Conservation (phyloP, 495 filamentous ascomycete species). For the Pseudevernia furfuracea region DNA sequence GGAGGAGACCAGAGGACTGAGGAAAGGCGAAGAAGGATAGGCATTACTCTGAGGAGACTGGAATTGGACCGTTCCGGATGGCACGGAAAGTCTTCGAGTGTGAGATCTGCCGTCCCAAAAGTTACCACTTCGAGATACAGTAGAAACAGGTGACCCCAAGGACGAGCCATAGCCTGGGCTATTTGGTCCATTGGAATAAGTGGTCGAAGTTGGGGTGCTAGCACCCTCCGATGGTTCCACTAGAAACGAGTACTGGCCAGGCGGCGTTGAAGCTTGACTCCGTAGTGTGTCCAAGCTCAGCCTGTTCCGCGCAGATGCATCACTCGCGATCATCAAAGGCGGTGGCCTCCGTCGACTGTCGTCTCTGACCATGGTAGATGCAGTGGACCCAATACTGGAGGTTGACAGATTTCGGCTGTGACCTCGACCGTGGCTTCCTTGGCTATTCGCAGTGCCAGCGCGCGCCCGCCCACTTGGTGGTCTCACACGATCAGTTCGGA, state of each 20-base stretch:
- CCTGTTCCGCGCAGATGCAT: slow-evolving; percentile 48
- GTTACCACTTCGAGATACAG: slow-evolving; percentile 54
- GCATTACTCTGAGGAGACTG: slow-evolving; percentile 52
- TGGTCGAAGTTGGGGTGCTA: slow-evolving; percentile 67
- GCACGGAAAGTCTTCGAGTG: slow-evolving; percentile 72
- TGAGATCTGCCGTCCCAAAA: slow-evolving; percentile 66
- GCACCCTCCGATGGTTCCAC: slow-evolving; percentile 60
- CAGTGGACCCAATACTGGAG: slow-evolving; percentile 72
- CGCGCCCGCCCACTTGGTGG: slow-evolving; percentile 63
- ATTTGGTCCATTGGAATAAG: slow-evolving; percentile 61
- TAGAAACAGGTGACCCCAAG: slow-evolving; percentile 60
- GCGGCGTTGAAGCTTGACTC: slow-evolving; percentile 43
- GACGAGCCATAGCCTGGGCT: slow-evolving; percentile 63
- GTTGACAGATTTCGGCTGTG: slow-evolving; percentile 79
- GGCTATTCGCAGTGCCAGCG: slow-evolving; percentile 62
- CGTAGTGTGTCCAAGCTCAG: slow-evolving; percentile 55
- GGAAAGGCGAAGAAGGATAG: slow-evolving; percentile 51
- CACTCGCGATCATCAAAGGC: slow-evolving; percentile 76
- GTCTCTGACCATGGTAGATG: slow-evolving; percentile 56
- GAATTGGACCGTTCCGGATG: slow-evolving; percentile 67
- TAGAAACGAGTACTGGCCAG: slow-evolving; percentile 38
- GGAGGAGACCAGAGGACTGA: slow-evolving; percentile 49
- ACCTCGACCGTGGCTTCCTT: slow-evolving; percentile 60
- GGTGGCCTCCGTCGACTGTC: slow-evolving; percentile 67
- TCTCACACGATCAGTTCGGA: slow-evolving; percentile 74